Percentiles rank a stretch among this genome's conserved stretches.
phyloP scores from a whole-genome alignment of 2,329 filamentous ascomycete species.

The Penicillium polonicum region DNA sequence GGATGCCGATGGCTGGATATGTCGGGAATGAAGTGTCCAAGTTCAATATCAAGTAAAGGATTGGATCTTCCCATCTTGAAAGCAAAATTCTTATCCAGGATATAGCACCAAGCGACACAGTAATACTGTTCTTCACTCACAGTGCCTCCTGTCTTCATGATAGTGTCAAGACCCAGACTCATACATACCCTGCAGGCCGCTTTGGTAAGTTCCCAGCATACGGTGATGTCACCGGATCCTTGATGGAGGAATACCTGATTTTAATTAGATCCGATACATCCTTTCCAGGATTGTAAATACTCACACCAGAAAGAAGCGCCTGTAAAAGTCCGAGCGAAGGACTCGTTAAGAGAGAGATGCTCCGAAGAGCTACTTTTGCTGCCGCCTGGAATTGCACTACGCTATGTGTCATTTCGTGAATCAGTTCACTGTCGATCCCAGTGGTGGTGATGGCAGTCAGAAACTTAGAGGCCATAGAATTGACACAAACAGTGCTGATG shows the following conservation, averaged over 20 bases:
- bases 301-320: background rate
- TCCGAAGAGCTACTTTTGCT: background rate
- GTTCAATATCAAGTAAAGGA: background rate
- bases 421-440: background rate
- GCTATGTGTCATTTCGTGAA: background rate
- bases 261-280: background rate
- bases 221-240: background rate
- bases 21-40: background rate
- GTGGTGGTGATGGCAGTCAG: background rate
- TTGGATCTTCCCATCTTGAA: background rate
- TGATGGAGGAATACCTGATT: background rate
- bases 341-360: background rate
- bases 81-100: background rate
- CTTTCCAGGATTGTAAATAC: background rate
- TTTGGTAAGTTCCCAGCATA: background rate
- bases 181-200: background rate
- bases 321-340: background rate
- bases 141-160: background rate
- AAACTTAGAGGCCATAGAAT: background rate
- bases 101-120: background rate
- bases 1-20: background rate
- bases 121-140: background rate
- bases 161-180: background rate
- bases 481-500: background rate
- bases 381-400: background rate